A percentile compares a stretch with the other conserved stretches of the same genome.
phyloP scores from a whole-genome alignment of 2,329 filamentous ascomycete genomes.

The Akanthomyces uredinophilus region DNA sequence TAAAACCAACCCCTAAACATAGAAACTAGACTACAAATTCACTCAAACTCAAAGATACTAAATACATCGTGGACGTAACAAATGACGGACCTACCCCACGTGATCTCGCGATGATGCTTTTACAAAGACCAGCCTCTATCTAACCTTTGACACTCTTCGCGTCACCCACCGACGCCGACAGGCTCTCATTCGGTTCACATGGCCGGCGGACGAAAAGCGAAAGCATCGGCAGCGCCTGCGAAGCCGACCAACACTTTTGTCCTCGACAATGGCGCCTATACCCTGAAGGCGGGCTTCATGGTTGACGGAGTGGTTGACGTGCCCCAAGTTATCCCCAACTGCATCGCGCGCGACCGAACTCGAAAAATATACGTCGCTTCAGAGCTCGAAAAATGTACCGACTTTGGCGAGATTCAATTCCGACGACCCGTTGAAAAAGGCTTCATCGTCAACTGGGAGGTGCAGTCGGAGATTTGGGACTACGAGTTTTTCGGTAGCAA shows the following conservation, averaged over 20 bases:
- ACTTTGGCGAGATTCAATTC: conserved; percentile 86
- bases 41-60: neutral
- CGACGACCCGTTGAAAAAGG: conserved; percentile 89
- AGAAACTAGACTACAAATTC: neutral
- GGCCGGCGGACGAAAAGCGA: conserved; percentile 48
- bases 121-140: neutral
- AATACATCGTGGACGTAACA: neutral
- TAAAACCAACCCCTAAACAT: neutral
- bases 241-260: conserved; percentile 68
- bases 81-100: neutral
- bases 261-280: conserved; percentile 89
- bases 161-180: neutral
- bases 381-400: conserved; percentile 71
- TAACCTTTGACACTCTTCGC: neutral
- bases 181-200: conserved; percentile 22
- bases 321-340: conserved; percentile 80
- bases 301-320: conserved; percentile 38
- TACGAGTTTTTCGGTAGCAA: conserved; percentile 72
- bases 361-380: conserved; percentile 74
- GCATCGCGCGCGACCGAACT: conserved; percentile 76
- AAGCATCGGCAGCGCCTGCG: conserved; percentile 40
- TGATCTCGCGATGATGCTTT: neutral
- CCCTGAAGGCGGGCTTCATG: conserved; percentile 83
- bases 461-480: conserved; percentile 93
- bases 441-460: conserved; percentile 94